These are phyloP conservation scores for Phaseolus coccineus DNA, from an alignment of 331 rosid genomes.

Conservation along the genomic window DNA sequence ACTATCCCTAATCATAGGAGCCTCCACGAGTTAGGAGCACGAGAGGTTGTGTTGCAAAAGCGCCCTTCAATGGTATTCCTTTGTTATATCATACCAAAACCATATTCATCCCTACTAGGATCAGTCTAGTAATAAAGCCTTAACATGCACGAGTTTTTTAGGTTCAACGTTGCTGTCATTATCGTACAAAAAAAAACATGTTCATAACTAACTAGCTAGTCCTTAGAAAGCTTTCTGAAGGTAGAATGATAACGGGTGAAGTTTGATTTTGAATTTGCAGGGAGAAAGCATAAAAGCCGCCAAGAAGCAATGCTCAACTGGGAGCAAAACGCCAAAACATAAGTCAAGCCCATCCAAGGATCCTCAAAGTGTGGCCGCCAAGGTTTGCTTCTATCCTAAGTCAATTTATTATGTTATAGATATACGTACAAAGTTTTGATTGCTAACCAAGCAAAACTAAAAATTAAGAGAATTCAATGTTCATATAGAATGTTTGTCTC, in stretches of 20 bases:
- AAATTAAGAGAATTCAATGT: slow-evolving; percentile 10
- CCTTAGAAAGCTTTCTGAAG: slow-evolving; percentile 15
- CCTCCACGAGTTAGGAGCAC: slow-evolving; percentile 50
- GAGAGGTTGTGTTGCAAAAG: slow-evolving; percentile 51
- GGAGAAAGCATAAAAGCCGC: slow-evolving; percentile 55
- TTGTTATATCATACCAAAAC: not conserved
- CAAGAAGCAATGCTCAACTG: slow-evolving; percentile 60
- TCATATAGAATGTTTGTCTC: slow-evolving; percentile 52
- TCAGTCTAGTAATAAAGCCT: too few relatives aligned
- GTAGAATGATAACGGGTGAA: slow-evolving; percentile 21
- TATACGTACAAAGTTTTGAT: slow-evolving; percentile 22
- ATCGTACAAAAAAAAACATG: not conserved
- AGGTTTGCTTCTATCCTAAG: slow-evolving; percentile 53
- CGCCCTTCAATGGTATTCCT: slow-evolving; percentile 60
- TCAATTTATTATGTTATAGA: slow-evolving; percentile 1
- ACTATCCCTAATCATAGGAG: slow-evolving; percentile 37
- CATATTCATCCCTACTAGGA: too few relatives aligned
- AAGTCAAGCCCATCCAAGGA: slow-evolving; percentile 67
- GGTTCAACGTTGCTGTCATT: not conserved
- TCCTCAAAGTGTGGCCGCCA: slow-evolving; percentile 87
- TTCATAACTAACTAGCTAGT: not conserved
- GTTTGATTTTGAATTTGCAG: slow-evolving; percentile 42
- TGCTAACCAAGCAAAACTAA: slow-evolving; percentile 41
- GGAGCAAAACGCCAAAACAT: slow-evolving; percentile 55
- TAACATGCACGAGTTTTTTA: not conserved